Evolutionary conservation across 306 rosid species (phyloP), one percentile per base, ranked within the genome.

Genomic region (Pyrus betulifolia): DNA sequence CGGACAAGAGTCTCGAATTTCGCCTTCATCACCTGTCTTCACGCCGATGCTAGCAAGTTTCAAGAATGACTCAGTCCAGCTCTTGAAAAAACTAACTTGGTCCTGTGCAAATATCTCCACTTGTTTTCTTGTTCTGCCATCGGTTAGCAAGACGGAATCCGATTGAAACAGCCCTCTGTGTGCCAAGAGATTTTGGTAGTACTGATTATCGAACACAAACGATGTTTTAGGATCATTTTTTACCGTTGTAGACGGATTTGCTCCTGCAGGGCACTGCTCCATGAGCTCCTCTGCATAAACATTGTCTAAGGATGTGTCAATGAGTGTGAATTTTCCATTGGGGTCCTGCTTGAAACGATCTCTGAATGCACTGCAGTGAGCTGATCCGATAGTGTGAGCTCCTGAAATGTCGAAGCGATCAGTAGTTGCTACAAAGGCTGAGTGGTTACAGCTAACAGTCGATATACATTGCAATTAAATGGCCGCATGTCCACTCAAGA

Each of bases 361-460:
- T 13, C 87, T 88, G 80, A 93, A 90, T 71, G 98, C 86, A 38
- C 74, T 77, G 84, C 98, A 93, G 63, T 91, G 94, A 61, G 97
- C 88, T 42, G 77, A 30, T 77, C 98, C 97, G 69, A 93, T 87
- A 12, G 97, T 93, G 81, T 93, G 97, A 70, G 97, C 94, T 59
- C 97, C 97, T 92, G 85, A 73, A 76, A 44, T 60, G 62, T 5
- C 74, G 57, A 70, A 69, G 14, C 3, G 6, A 60, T 25, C 21
- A 63, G 12, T 17, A n/a, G 12, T 22, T 9, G 62, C 25, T 57
- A 55, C 62, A n/a, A n/a, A 19, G 27, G 15, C 28, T 10, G 1
- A 57, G 13, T 8, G 28, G 62, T 57, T n/a, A 22, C 8, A 57
- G 2, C 33, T 22, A 60, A 23, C 15, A 23, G 6, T 60, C 15